Conservation (phyloP, 2,329 filamentous ascomycete species). For the Colletotrichum sp. region DNA sequence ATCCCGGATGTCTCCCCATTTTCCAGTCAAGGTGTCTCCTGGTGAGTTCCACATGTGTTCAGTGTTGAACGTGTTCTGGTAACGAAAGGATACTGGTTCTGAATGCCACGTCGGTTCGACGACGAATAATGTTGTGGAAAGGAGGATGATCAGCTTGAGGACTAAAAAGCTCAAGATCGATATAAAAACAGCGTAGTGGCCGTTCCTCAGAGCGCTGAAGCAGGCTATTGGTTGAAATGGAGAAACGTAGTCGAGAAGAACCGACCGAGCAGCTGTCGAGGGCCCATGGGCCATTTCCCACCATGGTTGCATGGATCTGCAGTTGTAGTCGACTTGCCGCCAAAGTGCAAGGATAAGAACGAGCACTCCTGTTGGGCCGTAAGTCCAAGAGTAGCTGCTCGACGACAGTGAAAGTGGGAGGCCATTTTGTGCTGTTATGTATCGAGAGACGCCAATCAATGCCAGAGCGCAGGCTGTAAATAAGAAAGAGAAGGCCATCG, state of each 20-base stretch:
- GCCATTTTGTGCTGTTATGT: not conserved
- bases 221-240: not conserved
- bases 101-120: not conserved
- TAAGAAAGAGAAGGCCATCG: not conserved
- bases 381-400: not conserved
- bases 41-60: not conserved
- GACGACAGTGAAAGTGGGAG: not conserved
- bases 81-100: accelerated
- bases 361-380: not conserved
- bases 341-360: not conserved
- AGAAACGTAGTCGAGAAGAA: not conserved
- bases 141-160: not conserved
- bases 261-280: not conserved
- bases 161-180: accelerated
- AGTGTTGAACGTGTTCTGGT: accelerated
- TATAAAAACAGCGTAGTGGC: not conserved
- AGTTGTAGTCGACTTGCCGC: not conserved
- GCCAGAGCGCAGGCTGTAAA: accelerated
- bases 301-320: not conserved
- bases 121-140: not conserved
- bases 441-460: not conserved
- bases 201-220: accelerated
- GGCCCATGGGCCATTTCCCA: not conserved
- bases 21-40: too few relatives aligned
- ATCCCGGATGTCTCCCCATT: too few relatives aligned